Percentiles rank a stretch among this genome's conserved stretches.
phyloP scores from a whole-genome alignment of 768 basidiomycete species.

The Strobilomyces confusus region DNA sequence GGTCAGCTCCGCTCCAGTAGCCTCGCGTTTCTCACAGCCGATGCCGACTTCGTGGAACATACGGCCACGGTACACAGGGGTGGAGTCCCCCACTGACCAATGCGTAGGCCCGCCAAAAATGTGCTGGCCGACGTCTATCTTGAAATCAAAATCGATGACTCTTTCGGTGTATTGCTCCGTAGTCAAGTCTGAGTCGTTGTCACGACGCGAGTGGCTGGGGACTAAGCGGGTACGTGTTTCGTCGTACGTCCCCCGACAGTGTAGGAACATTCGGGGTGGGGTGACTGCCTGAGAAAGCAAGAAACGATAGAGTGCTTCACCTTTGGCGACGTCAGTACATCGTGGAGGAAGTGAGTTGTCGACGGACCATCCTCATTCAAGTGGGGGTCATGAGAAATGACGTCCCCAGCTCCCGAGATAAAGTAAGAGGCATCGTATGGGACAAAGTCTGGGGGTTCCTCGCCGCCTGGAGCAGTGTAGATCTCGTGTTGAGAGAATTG shows the following conservation, averaged over 20 bases:
- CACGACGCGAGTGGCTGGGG: slow-evolving; percentile 19
- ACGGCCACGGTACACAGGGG: slow-evolving; percentile 61
- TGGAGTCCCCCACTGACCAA: slow-evolving; percentile 60
- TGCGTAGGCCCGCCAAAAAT: slow-evolving; percentile 41
- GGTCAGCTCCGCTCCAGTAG: slow-evolving; percentile 41
- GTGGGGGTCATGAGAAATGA: slow-evolving; percentile 69
- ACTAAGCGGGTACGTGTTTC: slow-evolving; percentile 52
- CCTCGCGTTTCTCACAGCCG: slow-evolving; percentile 35
- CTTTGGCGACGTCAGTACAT: slow-evolving; percentile 30
- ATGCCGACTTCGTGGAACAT: slow-evolving; percentile 57
- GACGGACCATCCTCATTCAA: slow-evolving; percentile 58
- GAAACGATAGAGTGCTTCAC: slow-evolving; percentile 72
- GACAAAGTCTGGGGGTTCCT: slow-evolving; percentile 59
- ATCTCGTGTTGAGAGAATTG: slow-evolving; percentile 22
- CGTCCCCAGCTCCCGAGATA: slow-evolving; percentile 41
- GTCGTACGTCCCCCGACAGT: slow-evolving; percentile 51
- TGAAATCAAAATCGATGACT: slow-evolving; percentile 68
- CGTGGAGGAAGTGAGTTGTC: background rate
- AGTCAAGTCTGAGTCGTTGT: slow-evolving; percentile 33
- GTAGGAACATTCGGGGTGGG: slow-evolving; percentile 44
- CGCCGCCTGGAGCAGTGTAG: slow-evolving; percentile 30
- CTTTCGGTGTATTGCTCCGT: slow-evolving; percentile 55
- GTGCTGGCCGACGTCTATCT: slow-evolving; percentile 48
- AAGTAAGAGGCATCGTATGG: slow-evolving; percentile 63
- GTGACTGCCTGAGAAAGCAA: slow-evolving; percentile 51